Evolutionary conservation across 2,329 filamentous ascomycete genomes (phyloP).

Genomic region (Colletotrichum paranaense): DNA sequence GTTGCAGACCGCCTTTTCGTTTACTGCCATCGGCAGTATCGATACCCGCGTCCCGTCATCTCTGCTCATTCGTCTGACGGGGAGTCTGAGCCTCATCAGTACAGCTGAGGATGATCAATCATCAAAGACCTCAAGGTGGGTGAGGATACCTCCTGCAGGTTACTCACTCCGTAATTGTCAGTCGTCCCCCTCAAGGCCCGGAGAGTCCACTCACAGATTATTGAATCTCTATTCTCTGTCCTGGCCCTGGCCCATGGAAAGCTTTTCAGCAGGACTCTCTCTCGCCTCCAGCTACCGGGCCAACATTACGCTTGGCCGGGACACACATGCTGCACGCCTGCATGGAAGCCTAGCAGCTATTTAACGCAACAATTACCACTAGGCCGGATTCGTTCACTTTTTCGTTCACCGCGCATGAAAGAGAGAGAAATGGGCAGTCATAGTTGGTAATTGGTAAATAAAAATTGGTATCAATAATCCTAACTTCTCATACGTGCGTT

Average conservation of each 20-base stretch:
- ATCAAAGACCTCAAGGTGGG: too few species aligned
- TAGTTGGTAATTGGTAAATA: not conserved
- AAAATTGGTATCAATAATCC: conserved; percentile 28
- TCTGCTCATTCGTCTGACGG: too few species aligned
- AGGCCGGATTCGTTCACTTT: not conserved
- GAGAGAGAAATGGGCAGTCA: not conserved
- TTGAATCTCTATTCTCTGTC: too few species aligned
- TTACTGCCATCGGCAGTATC: too few species aligned
- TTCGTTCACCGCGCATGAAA: not conserved
- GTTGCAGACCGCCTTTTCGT: too few species aligned
- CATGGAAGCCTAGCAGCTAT: not conserved
- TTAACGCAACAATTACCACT: not conserved
- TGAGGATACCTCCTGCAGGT: too few species aligned
- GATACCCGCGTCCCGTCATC: too few species aligned
- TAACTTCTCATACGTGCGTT: conserved; percentile 25
- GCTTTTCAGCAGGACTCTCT: not conserved
- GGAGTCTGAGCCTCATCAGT: too few species aligned
- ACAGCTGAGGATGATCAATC: too few species aligned
- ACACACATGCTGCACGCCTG: not conserved
- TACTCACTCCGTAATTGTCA: too few species aligned
- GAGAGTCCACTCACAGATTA: too few species aligned
- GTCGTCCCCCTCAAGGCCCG: too few species aligned
- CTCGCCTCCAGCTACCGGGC: not conserved
- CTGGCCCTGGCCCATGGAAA: not conserved
- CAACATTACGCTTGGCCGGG: not conserved